Percentiles rank a stretch among this genome's conserved stretches.
Evolutionary conservation across 805 yeast species (phyloP).

Genomic region (Metschnikowia amazonensis): DNA sequence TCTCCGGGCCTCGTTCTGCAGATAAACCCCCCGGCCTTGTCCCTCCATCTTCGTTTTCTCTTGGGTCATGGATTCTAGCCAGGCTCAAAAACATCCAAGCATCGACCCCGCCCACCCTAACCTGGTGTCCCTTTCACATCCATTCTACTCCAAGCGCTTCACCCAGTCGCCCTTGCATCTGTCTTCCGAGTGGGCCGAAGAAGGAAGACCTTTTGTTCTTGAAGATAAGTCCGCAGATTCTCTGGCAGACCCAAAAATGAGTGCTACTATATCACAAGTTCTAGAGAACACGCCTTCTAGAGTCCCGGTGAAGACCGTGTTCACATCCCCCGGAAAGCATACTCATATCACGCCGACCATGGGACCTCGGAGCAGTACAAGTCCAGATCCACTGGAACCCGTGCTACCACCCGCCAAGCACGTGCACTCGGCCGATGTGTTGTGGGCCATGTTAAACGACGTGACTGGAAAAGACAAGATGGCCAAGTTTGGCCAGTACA

Average conservation of each 20-base stretch:
- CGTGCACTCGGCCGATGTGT: conserved; percentile 35
- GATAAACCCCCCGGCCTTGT: neutral
- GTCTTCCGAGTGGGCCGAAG: conserved; percentile 12
- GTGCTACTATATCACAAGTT: conserved; percentile 1
- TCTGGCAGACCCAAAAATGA: conserved; percentile 7
- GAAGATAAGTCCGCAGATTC: conserved; percentile 2
- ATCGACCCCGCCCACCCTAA: neutral
- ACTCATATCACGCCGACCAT: neutral
- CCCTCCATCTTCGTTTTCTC: neutral
- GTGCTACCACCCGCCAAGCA: neutral
- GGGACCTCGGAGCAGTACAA: neutral
- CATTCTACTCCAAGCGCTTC: conserved; percentile 10
- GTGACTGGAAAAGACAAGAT: conserved; percentile 69
- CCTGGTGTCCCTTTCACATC: conserved; percentile 2
- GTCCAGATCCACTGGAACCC: neutral
- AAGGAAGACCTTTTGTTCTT: neutral
- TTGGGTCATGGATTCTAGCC: conserved; percentile 11
- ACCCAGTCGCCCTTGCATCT: conserved; percentile 10
- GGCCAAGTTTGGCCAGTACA: conserved; percentile 61
- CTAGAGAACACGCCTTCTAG: conserved; percentile 11
- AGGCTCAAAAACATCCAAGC: conserved; percentile 5
- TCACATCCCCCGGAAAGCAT: conserved; percentile 1
- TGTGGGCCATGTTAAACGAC: conserved; percentile 50
- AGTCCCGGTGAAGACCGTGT: neutral
- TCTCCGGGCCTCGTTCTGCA: neutral